Evolutionary conservation across 2,329 filamentous ascomycete genomes (phyloP).

Genomic region (Diaporthe ilicicola): DNA sequence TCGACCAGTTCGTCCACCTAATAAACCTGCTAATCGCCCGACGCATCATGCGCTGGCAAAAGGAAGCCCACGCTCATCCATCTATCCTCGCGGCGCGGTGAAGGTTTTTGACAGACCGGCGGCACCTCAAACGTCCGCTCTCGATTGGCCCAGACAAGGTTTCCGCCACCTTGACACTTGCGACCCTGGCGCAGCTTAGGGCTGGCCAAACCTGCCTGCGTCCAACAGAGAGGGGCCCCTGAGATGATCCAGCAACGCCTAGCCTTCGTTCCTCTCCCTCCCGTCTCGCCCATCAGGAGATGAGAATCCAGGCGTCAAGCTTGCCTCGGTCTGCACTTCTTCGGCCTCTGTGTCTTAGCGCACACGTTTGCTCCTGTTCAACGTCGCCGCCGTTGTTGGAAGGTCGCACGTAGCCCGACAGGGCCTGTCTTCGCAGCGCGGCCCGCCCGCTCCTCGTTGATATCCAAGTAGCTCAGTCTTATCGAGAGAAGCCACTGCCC

Average conservation of each 20-base stretch:
- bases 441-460: constrained; percentile 19
- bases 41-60: constrained; percentile 29
- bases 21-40: constrained; percentile 1
- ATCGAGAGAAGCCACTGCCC: not conserved
- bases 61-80: not conserved
- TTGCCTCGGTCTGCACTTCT: constrained; percentile 13
- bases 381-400: not conserved
- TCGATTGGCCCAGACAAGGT: constrained; percentile 18
- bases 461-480: not conserved
- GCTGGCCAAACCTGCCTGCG: constrained; percentile 1
- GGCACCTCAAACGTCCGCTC: constrained; percentile 3
- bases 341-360: not conserved
- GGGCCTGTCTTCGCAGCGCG: constrained; percentile 9
- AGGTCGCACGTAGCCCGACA: constrained; percentile 19
- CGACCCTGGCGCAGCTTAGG: constrained; percentile 22
- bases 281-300: not conserved
- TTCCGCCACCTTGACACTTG: constrained; percentile 16
- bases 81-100: not conserved
- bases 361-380: constrained; percentile 27
- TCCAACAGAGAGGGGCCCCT: constrained; percentile 1
- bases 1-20: constrained; percentile 3
- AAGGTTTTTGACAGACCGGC: constrained; percentile 20
- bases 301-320: not conserved
- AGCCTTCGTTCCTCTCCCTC: constrained; percentile 8
- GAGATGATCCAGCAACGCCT: constrained; percentile 8